A percentile compares a stretch with the other conserved stretches of the same genome.
These are phyloP conservation scores for Mucor sp. DNA, from an alignment of 371 early-diverging fungal genomes.

Conservation along the genomic window DNA sequence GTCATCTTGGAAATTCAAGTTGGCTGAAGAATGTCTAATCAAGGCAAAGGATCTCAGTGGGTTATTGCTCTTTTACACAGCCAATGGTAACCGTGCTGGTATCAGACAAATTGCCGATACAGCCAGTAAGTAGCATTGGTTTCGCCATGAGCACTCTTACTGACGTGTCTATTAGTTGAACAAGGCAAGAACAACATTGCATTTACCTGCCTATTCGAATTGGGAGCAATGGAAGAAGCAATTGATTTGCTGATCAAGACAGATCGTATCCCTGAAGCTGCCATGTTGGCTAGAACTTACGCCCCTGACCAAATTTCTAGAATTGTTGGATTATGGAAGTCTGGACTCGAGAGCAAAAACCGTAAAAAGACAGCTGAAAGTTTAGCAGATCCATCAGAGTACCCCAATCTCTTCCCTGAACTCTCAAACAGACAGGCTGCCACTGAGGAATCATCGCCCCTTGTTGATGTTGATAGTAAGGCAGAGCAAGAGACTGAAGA, in stretches of 20 bases:
- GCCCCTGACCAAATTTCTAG: constrained; percentile 76
- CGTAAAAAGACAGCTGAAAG: constrained; percentile 87
- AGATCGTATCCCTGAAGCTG: constrained; percentile 95
- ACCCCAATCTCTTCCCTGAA: constrained; percentile 88
- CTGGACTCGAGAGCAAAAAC: constrained; percentile 62
- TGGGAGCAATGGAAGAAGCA: constrained; percentile 75
- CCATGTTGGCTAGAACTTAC: constrained; percentile 91
- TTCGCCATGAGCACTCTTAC: not conserved
- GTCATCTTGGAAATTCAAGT: constrained; percentile 79
- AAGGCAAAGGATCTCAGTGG: constrained; percentile 91
- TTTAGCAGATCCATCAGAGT: constrained; percentile 82
- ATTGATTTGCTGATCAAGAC: constrained; percentile 83
- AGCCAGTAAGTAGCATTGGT: constrained; percentile 56
- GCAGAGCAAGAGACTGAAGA: constrained; percentile 11
- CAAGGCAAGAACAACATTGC: constrained; percentile 90
- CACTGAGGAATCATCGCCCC: not conserved
- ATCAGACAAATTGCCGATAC: constrained; percentile 72
- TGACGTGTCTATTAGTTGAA: constrained; percentile 36
- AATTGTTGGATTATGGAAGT: constrained; percentile 83
- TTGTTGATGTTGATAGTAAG: constrained; percentile 18
- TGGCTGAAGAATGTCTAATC: constrained; percentile 90
- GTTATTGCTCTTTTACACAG: constrained; percentile 85
- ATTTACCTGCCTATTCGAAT: constrained; percentile 78
- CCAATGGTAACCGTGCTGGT: constrained; percentile 82
- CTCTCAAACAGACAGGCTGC: constrained; percentile 7